phyloP scores from a whole-genome alignment of 208 protist species.

The Acanthamoeba divionensis region DNA sequence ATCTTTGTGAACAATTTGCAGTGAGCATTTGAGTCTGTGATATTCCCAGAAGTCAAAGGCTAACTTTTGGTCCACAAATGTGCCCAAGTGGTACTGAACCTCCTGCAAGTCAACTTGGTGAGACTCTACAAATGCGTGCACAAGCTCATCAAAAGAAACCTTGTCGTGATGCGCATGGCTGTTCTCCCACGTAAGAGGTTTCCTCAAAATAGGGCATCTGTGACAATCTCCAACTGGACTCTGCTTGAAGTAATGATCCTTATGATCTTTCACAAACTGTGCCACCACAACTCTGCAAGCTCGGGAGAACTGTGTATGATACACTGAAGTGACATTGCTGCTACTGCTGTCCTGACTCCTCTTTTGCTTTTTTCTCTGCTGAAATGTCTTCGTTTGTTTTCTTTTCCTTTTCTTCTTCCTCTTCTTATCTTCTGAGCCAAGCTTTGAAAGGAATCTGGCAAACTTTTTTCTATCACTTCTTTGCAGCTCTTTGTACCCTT shows the following conservation, averaged over 20 bases:
- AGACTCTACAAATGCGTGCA: neutral
- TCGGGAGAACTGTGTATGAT: neutral
- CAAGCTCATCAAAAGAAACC: neutral
- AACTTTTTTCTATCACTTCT: neutral
- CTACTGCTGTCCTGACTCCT: neutral
- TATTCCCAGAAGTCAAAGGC: constrained; percentile 3
- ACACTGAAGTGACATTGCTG: too few relatives aligned
- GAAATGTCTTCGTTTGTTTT: neutral
- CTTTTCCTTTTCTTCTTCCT: neutral
- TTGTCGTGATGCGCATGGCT: neutral
- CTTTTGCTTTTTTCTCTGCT: neutral
- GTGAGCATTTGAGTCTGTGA: neutral
- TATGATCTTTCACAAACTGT: neutral
- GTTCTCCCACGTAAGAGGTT: neutral
- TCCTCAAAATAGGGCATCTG: neutral
- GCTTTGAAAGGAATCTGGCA: neutral
- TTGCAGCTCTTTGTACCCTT: neutral
- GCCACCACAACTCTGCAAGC: neutral
- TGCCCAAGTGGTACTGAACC: neutral
- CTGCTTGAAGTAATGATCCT: neutral
- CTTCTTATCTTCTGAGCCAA: neutral
- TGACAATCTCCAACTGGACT: neutral
- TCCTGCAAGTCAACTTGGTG: neutral
- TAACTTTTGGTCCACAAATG: neutral
- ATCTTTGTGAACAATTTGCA: neutral